Evolutionary conservation across 208 protist genomes (phyloP), one percentile per base, ranked within the genome.

Genomic region (Tritrichomonas foetus): DNA sequence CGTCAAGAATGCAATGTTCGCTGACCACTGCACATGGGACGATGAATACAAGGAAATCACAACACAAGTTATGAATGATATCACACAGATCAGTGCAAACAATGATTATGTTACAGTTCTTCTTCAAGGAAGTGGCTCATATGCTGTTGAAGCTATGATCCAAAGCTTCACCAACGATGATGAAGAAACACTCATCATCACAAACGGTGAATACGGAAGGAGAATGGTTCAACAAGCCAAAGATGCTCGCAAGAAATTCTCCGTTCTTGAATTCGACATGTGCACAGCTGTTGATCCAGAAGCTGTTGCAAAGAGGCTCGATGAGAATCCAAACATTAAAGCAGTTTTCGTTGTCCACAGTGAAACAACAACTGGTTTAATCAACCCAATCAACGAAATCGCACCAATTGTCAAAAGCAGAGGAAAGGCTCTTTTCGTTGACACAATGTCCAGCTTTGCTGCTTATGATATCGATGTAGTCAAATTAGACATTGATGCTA

Each of bases 331-430:
- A n/a, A n/a, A n/a, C n/a, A n/a, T n/a, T n/a, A n/a, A n/a, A n/a
- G n/a, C 64, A n/a, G 78, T 92, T 16, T 44, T 57, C 27, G 78
- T 92, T 92, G 78, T 92, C 20, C 78, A 92, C 27, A n/a, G 20
- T 27, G 78, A 92, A 27, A 92, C 78, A 27, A 92, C 78, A 27
- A 92, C 20, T 57, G 78, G 78, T 16, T 27, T 92, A 27, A 44
- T 92, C 44, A 92, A 92, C 27, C 44, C 39, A 27, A 92, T 92
- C 78, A 16, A 92, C 78, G 78, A 92, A 57, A 92, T 92, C 27
- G 78, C 20, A 16, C 16, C 16, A 44, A 27, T 57, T 27, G 78
- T 92, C 78, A 92, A 92, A 27, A 16, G 27, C 16, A 44, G 27
- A 27, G 49, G 49, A 16, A 30, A 30, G 44, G 20, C 39, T 44